Percentiles rank a stretch among this genome's conserved stretches.
These are phyloP conservation scores for Ophiostoma ips DNA, from an alignment of 2,329 filamentous ascomycete species.

Conservation along the genomic window DNA sequence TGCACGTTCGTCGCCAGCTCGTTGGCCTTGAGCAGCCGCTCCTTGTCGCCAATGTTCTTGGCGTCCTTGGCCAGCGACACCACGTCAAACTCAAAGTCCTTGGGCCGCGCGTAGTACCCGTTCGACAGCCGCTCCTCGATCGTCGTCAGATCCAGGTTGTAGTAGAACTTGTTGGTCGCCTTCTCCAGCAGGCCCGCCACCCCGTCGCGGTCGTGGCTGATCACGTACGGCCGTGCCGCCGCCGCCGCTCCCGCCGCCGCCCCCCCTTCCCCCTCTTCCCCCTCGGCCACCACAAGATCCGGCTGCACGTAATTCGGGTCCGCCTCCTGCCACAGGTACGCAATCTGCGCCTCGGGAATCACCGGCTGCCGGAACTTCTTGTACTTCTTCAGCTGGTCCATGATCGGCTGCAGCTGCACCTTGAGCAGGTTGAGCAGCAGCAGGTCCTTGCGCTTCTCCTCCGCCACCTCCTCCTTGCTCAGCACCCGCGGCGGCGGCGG, in stretches of 20 bases:
- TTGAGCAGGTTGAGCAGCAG: slow-evolving; percentile 78
- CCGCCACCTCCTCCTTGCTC: slow-evolving; percentile 68
- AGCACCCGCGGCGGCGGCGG: slow-evolving; percentile 52
- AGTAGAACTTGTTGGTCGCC: slow-evolving; percentile 71
- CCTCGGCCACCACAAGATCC: slow-evolving; percentile 38
- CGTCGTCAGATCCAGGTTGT: slow-evolving; percentile 83
- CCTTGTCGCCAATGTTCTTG: slow-evolving; percentile 66
- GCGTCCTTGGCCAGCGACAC: slow-evolving; percentile 75
- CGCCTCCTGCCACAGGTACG: slow-evolving; percentile 72
- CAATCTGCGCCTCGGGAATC: slow-evolving; percentile 58
- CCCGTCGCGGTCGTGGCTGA: slow-evolving; percentile 66
- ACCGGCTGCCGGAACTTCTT: slow-evolving; percentile 73
- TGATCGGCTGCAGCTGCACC: slow-evolving; percentile 78
- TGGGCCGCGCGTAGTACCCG: slow-evolving; percentile 83
- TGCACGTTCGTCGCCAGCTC: slow-evolving; percentile 89
- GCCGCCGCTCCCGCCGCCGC: too few species aligned
- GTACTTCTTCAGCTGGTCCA: slow-evolving; percentile 95
- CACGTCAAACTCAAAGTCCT: slow-evolving; percentile 82
- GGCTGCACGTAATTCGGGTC: slow-evolving; percentile 57
- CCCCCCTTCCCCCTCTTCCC: too few species aligned
- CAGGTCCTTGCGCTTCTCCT: slow-evolving; percentile 68
- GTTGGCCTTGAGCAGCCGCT: slow-evolving; percentile 73
- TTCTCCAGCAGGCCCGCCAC: slow-evolving; percentile 63
- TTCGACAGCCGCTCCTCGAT: slow-evolving; percentile 96
- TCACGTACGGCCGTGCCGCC: slow-evolving; percentile 66